These are phyloP conservation scores for Auxenochlorella pyrenoidosa DNA, from an alignment of 139 green algal species.

Conservation along the genomic window DNA sequence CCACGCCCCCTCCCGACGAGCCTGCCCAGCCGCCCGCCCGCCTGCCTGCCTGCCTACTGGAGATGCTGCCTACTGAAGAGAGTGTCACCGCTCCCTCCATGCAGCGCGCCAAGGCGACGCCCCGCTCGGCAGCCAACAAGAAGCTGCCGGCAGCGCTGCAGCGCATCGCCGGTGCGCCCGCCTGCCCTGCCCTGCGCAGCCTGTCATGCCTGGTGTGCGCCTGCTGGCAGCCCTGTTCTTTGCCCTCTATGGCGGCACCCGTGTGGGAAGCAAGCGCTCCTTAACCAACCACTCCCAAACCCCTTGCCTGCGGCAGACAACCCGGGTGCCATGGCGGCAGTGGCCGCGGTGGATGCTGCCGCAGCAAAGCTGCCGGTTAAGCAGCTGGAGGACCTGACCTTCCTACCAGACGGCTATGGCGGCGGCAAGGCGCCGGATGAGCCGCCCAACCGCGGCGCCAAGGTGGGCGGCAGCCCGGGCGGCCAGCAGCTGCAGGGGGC, in stretches of 20 bases:
- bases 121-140: neutral
- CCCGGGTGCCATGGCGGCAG: slow-evolving; percentile 32
- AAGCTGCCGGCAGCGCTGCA: slow-evolving; percentile 14
- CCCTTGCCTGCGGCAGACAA: neutral
- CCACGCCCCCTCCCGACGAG: no score
- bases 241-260: no score
- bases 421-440: slow-evolving; percentile 39
- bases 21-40: neutral
- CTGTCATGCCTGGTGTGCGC: no score
- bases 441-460: slow-evolving; percentile 31
- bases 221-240: no score
- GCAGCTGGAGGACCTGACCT: slow-evolving; percentile 21
- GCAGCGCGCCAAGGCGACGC: slow-evolving; percentile 19
- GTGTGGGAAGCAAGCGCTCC: no score
- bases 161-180: neutral
- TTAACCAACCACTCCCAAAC: neutral
- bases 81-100: no score
- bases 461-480: slow-evolving; percentile 14
- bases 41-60: neutral
- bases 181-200: neutral
- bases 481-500: no score
- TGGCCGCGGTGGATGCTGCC: slow-evolving; percentile 48
- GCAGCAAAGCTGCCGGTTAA: slow-evolving; percentile 47
- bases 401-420: slow-evolving; percentile 38
- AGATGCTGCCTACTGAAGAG: no score